Evolutionary conservation across 2,329 filamentous ascomycete genomes (phyloP), one percentile per base, ranked within the genome.

Genomic region (Curvularia sp.): DNA sequence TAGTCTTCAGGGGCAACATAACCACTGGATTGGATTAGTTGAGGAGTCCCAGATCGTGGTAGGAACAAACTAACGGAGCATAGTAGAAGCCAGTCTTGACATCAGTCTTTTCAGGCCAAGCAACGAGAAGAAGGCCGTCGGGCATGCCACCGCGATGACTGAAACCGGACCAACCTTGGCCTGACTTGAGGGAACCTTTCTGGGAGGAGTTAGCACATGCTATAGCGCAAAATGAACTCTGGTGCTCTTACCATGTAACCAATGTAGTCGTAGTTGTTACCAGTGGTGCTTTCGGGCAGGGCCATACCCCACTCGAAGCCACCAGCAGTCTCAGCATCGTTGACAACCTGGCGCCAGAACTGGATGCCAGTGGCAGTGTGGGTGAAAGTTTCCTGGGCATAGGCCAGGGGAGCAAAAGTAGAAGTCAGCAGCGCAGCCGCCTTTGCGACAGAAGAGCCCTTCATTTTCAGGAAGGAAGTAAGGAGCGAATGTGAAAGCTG

Each of bases 1-100:
- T 90, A 90, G 35, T 83, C 67, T 0, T 80, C 80, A 0, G 88
- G 88, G 59, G 81, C 78, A 26, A 81, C 79, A 69, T 89, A 90
- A 48, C 86, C 87, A 50, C 78, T 81, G 26, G 7, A 10, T 5
- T 24, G 0, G 7, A 44, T 75, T 39, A 74, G 67, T 26, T 6
- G 5, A 20, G n/a, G 10, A 13, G 1, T 33, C 18, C 12, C 5
- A 3, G n/a, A 15, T 5, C 20, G 7, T n/a, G 7, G 9, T 9
- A 8, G 18, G n/a, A 24, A 8, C 18, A 26, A n/a, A 65, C 74
- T 62, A 57, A 75, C 74, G 54, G 31, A 35, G 73, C 71, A 28
- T 53, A 75, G 13, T 66, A 64, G 52, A 78, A 77, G 39, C 64
- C 68, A 2, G 75, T 75, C 61, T 72, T 68, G 39, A 78, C 67